Base-by-base conservation (phyloP, 768 basidiomycete species). In the Russula olivacea region DNA sequence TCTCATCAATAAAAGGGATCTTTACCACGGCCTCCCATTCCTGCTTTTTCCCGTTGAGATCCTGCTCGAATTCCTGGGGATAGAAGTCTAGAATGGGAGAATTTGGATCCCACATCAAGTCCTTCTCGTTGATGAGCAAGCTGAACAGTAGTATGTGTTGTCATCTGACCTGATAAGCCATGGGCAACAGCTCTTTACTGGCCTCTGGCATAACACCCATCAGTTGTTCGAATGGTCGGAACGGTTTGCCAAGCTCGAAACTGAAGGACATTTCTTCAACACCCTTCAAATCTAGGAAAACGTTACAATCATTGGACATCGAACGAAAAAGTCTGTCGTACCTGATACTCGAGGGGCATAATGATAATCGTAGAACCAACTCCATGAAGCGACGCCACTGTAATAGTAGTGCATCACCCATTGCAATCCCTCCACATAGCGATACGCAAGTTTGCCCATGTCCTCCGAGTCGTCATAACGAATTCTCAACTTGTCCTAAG, bases 391-490 rank as follows among this genome's bases (percentile, higher is more conserved):
- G 19, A 98, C 94, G 6, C 97, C 97, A 65, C 89, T 85, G 73
- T 98, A 98, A 73, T 99, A 99, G 74, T 99, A 99, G 71, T 93
- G 90, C 89, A 99, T 91, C 36, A 98, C 93, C 97, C 96, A 98
- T 71, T 99, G 97, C 65, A 99, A 75, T 1, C 97, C 97, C 72
- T 98, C 92, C 19, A 91, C 83, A 72, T 97, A 99, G 61, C 84
- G 82, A 71, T 81, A 94, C 14, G 83, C 80, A 58, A 99, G 77
- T 53, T 85, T 78, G 28, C 81, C 78, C 79, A 94, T 83, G 55
- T 83, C 79, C 66, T 87, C 78, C 6, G 84, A 80, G 68, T 88
- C 74, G 64, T 89, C 81, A 65, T 83, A 90, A 10, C 85, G 85
- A 62, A 98, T 86, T 64, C 88, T 86, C 55, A 99, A 76, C 75